Evolutionary conservation across 2,329 filamentous ascomycete species (phyloP), one percentile per base, ranked within the genome.

Genomic region (Cercospora zeina): DNA sequence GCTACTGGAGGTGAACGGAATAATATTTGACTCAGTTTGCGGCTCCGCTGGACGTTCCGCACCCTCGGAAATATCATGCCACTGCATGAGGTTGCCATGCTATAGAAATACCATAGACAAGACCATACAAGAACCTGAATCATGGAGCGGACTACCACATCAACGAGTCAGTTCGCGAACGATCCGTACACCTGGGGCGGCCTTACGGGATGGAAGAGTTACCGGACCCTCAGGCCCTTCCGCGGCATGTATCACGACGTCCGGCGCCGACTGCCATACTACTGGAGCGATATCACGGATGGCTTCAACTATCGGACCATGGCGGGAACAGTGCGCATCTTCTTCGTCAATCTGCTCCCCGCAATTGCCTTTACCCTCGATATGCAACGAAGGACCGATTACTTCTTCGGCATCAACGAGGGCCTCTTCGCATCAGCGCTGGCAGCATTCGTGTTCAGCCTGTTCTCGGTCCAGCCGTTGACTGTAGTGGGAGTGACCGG

Each of bases 401-500:
- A 82, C 73, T 71, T 62, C 58, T 85, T 80, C 64, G 83, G 83
- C 36, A 77, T 85, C 69, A 85, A 85, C 62, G 82, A 85, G 69
- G 81, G 78, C 0, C 75, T 85, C 1, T 82, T 85, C 67, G 77
- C 82, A 1, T 84, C 82, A 0, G 83, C 80, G 2, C 70, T 85
- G n/a, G 82, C 81, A 1, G 81, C 81, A 2, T 78, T 84, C 67
- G 78, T 85, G 1, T 85, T 85, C 70, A 83, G 80, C 67, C 68
- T 80, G 5, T 68, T 84, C 1, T 77, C 77, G 21, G 81, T 78
- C 31, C 83, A 85, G 67, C 83, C 83, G 0, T 71, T 85, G 47
- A 85, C 82, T 3, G 82, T 85, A 16, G 82, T 85, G 14, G 83
- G 83, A 4, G 81, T 85, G 37, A 85, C 82, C 4, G 83, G 83